Percentiles rank a stretch among this genome's conserved stretches.
Conservation (phyloP, 352 stramenopile species). For the Hyaloperonospora arabidopsidis region DNA sequence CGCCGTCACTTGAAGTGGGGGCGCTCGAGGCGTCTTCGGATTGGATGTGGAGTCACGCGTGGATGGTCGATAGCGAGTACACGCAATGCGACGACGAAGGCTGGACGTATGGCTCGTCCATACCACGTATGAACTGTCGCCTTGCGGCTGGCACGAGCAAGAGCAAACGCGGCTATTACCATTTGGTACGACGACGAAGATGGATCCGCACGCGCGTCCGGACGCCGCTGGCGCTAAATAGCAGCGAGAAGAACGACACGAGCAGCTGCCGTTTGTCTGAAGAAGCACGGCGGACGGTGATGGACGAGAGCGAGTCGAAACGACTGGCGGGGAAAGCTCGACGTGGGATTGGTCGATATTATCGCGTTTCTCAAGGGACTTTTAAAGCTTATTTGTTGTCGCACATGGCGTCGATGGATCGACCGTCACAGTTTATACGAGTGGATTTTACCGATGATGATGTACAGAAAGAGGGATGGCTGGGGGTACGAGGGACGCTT, state of each 20-base stretch:
- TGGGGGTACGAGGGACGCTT: constrained; percentile 56
- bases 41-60: constrained; percentile 81
- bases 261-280: background rate
- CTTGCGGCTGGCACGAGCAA: constrained; percentile 71
- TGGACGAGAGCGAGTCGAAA: constrained; percentile 4
- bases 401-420: constrained; percentile 25
- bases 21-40: constrained; percentile 42
- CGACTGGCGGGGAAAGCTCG: background rate
- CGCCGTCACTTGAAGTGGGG: constrained; percentile 45
- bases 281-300: constrained; percentile 1
- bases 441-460: constrained; percentile 64
- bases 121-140: constrained; percentile 74
- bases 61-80: constrained; percentile 67
- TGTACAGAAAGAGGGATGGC: constrained; percentile 71
- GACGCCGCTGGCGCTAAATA: constrained; percentile 31
- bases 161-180: constrained; percentile 65
- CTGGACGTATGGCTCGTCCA: constrained; percentile 81
- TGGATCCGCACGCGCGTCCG: constrained; percentile 77
- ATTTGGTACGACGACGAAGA: constrained; percentile 63
- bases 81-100: constrained; percentile 79
- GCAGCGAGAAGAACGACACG: background rate
- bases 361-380: constrained; percentile 60
- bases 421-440: constrained; percentile 37
- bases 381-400: constrained; percentile 58
- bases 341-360: constrained; percentile 31